Evolutionary conservation across 139 green algal genomes (phyloP).

Genomic region (Coelastrella sp.): DNA sequence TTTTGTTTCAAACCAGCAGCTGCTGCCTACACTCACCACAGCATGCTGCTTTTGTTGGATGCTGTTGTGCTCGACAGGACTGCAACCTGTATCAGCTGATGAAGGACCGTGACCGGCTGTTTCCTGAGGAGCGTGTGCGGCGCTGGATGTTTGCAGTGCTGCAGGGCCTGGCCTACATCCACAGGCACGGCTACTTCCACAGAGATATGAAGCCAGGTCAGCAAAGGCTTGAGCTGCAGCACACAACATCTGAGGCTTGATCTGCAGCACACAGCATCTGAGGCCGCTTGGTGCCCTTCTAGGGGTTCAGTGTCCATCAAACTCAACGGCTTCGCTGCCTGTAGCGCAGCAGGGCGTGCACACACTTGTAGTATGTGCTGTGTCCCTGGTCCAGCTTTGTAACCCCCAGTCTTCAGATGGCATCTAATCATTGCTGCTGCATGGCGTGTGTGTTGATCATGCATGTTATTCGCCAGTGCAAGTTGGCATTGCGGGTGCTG

Average conservation of each 20-base stretch:
- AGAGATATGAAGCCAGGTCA: constrained; percentile 95
- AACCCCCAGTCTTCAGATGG: too few relatives aligned
- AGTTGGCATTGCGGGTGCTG: background rate
- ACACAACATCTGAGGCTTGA: background rate
- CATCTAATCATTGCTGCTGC: too few relatives aligned
- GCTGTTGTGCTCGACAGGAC: constrained; percentile 63
- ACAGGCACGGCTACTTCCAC: constrained; percentile 97
- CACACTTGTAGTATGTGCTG: too few relatives aligned
- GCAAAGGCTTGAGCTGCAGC: background rate
- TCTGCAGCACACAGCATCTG: background rate
- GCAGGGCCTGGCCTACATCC: constrained; percentile 92
- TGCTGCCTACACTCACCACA: too few relatives aligned
- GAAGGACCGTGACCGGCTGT: constrained; percentile 88
- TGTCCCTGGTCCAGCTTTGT: too few relatives aligned
- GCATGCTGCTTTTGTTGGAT: background rate
- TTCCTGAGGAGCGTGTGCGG: constrained; percentile 84
- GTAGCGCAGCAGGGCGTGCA: too few relatives aligned
- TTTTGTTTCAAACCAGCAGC: too few relatives aligned
- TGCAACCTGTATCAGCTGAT: constrained; percentile 97
- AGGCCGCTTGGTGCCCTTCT: background rate
- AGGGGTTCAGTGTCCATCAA: too few relatives aligned
- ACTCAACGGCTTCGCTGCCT: too few relatives aligned
- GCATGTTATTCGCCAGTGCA: background rate
- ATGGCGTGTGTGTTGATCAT: too few relatives aligned
- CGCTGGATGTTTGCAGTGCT: constrained; percentile 94